Evolutionary conservation across 345 rosid species (phyloP).

Genomic region (Trapa bicornis): DNA sequence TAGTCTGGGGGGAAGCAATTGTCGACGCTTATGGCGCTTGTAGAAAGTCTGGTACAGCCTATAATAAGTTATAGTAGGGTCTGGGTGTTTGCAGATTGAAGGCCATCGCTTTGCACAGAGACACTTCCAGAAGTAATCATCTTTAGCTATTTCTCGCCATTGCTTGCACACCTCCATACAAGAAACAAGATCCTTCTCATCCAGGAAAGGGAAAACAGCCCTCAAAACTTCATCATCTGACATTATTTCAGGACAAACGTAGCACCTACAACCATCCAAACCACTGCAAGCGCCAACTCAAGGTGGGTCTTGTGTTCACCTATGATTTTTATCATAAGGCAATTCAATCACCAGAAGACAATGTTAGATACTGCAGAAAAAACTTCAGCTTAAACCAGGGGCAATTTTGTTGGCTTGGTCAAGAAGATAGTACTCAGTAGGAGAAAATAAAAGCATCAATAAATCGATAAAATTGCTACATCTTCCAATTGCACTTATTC

Average conservation of each 20-base stretch:
- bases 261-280: constrained; percentile 1
- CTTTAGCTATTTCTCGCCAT: constrained; percentile 67
- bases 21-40: constrained; percentile 33
- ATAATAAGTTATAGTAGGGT: constrained; percentile 51
- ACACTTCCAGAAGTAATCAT: constrained; percentile 93
- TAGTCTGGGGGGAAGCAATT: constrained; percentile 60
- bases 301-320: not conserved
- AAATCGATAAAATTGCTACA: not conserved
- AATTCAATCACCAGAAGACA: not conserved
- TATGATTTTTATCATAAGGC: not conserved
- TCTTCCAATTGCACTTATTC: not conserved
- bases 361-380: not conserved
- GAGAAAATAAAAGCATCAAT: no score
- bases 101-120: constrained; percentile 86
- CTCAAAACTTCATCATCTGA: constrained; percentile 53
- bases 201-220: constrained; percentile 68
- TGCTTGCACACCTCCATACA: constrained; percentile 72
- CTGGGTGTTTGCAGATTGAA: constrained; percentile 60
- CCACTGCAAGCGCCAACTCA: not conserved
- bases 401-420: no score
- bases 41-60: constrained; percentile 55
- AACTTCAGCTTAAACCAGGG: no score
- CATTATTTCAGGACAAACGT: constrained; percentile 27
- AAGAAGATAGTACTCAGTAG: no score
- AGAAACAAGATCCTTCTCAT: constrained; percentile 60